Base-by-base conservation (phyloP, 805 yeast genomes). In the Tetrapisispora arboricola region DNA sequence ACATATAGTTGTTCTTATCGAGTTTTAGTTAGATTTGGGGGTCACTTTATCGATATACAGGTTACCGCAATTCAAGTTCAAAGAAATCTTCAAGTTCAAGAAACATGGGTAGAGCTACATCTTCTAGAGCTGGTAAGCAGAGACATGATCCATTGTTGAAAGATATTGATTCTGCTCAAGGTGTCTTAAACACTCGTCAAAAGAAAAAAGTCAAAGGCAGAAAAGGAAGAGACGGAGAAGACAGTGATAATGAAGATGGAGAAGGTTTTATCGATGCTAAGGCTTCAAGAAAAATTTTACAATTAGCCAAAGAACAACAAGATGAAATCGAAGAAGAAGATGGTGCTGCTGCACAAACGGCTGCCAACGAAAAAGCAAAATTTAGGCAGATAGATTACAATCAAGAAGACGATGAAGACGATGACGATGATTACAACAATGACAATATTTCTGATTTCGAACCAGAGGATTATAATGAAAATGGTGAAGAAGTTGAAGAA, bases 281-380 rank as follows among this genome's bases (percentile, higher is more conserved):
- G 16, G 67, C 85, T 24, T 84, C 96, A 1, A 72, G 94, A 61
- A 85, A 77, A 64, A 88, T 92, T 61, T 68, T 92, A 49, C 84
- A 83, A 58, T 70, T 92, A 46, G 99, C 98, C 16, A 79, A 75
- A 51, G 90, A 83, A 54, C 99, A 92, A 66, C 96, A 87, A 63
- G 87, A 84, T 34, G 99, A 92, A 57, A 60, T 88, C 17, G 88
- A 77, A 40, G 78, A 69, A 36, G 95, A 84, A 55, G 82, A 77
- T 46, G 66, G 65, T 30, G 51, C 40, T 9, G 49, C 49, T 58
- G 54, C 44, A 50, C 46, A 47, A 55, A 43, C 39, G 45, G 51
- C 43, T 50, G 49, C 51, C 56, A 58, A 58, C 57, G 35, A 54
- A 47, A 42, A 53, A 47, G 48, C 61, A 42, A 52, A 67, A 56